Conservation (phyloP, 139 green algal species). For the Ulvella scutata region DNA sequence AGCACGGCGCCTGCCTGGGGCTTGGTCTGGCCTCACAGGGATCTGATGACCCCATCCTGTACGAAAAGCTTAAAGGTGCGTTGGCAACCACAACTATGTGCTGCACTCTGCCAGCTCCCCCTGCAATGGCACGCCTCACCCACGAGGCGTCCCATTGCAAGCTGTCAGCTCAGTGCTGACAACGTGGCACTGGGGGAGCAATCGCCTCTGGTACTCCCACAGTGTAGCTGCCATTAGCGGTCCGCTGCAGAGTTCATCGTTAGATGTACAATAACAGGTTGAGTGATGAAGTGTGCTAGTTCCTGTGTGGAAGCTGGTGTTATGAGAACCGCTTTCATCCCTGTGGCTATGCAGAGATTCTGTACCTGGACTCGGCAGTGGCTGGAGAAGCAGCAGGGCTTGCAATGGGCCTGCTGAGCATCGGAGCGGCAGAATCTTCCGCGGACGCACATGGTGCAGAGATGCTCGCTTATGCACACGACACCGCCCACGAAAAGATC, state of each 20-base stretch:
- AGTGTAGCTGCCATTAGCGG: conserved; percentile 26
- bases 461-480: conserved; percentile 91
- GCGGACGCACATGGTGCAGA: conserved; percentile 50
- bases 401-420: conserved; percentile 79
- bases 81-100: conserved; percentile 90
- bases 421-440: conserved; percentile 37
- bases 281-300: too few relatives aligned
- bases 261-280: too few relatives aligned
- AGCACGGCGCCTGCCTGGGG: conserved; percentile 94
- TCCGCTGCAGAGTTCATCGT: too few relatives aligned
- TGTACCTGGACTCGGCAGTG: conserved; percentile 28
- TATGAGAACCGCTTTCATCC: too few relatives aligned
- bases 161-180: too few relatives aligned
- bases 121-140: too few relatives aligned
- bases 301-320: too few relatives aligned
- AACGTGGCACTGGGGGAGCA: too few relatives aligned
- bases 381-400: conserved; percentile 68
- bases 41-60: conserved; percentile 21
- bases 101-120: conserved; percentile 79
- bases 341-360: not conserved
- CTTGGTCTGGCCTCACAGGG: conserved; percentile 84
- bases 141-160: too few relatives aligned
- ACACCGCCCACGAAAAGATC: conserved; percentile 95
- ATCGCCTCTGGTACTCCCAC: not conserved
- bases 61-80: conserved; percentile 11